These are phyloP conservation scores for Suillus tomentosus DNA, from an alignment of 768 basidiomycete species.

Conservation along the genomic window DNA sequence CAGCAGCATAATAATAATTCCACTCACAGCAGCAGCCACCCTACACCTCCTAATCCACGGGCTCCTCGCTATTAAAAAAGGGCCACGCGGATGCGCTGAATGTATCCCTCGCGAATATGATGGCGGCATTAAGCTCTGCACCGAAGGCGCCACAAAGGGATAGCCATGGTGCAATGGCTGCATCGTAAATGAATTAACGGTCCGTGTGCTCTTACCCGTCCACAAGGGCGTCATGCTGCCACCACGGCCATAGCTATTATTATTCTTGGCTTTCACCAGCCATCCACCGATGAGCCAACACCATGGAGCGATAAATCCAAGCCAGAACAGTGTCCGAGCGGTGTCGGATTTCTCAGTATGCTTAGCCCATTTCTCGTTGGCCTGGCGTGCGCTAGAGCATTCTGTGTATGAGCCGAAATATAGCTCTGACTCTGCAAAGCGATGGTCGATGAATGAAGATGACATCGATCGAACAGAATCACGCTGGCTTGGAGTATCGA, in stretches of 20 bases:
- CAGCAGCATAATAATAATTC: slow-evolving; percentile 46
- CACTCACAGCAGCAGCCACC: slow-evolving; percentile 63
- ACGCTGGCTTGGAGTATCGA: slow-evolving; percentile 30
- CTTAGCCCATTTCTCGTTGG: slow-evolving; percentile 18
- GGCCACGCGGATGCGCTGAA: slow-evolving; percentile 24
- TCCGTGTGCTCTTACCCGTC: slow-evolving; percentile 43
- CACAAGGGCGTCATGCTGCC: slow-evolving; percentile 33
- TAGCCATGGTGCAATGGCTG: slow-evolving; percentile 47
- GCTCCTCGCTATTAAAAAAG: slow-evolving; percentile 28
- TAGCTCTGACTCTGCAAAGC: slow-evolving; percentile 49
- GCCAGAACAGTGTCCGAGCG: slow-evolving; percentile 68
- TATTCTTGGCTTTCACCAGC: slow-evolving; percentile 49
- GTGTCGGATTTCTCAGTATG: slow-evolving; percentile 28
- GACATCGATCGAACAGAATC: slow-evolving; percentile 37
- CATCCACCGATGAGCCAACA: slow-evolving; percentile 80
- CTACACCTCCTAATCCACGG: slow-evolving; percentile 50
- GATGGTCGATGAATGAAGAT: slow-evolving; percentile 53
- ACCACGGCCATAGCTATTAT: slow-evolving; percentile 41
- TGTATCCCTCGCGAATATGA: slow-evolving; percentile 24
- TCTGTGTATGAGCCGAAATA: slow-evolving; percentile 36
- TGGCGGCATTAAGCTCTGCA: slow-evolving; percentile 33
- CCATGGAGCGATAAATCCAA: slow-evolving; percentile 71
- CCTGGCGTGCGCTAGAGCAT: slow-evolving; percentile 32
- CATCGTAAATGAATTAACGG: slow-evolving; percentile 46
- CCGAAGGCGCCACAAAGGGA: slow-evolving; percentile 59